Evolutionary conservation across 2,329 filamentous ascomycete species (phyloP), one percentile per base, ranked within the genome.

Genomic region (Verticillium albo-atrum): DNA sequence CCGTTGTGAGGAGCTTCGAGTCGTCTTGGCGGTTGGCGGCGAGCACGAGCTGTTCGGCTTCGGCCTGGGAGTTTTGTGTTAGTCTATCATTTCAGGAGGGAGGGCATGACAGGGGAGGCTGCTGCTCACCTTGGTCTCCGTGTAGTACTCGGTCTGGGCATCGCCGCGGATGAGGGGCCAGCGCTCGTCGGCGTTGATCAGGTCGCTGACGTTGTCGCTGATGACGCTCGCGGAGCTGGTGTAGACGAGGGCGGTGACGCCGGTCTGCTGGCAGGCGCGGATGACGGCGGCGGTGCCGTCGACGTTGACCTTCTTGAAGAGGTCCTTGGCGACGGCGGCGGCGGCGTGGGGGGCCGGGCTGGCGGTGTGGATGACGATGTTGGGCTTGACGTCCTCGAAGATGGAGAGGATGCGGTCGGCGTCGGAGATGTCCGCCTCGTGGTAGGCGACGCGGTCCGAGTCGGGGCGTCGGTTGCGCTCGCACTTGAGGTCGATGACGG

Each of bases 311-410:
- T 87, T 88, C 68, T 85, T 85, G 72, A 95, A 89, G 35, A 91
- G 75, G 20, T 83, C 81, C 64, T 88, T 80, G 67, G 81, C 74
- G 69, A 82, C 74, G 69, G 77, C 75, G 72, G 79, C 68, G 68
- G 73, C 74, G 75, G 83, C 77, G 71, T 84, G 82, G 61, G 78
- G 81, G 26, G 81, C 74, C 42, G 91, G 90, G 34, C 88, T 91
- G 23, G 94, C 95, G 2, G 93, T 96, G 75, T 99, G 94, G 68
- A 98, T 89, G 56, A 99, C 91, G 15, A 96, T 85, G 70, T 92
- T 87, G 23, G 94, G 93, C 67, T 83, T 84, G 58, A 87, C 80
- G 63, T 85, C 79, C 32, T 81, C 74, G 67, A 98, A 87, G 52
- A 91, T 76, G 37, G 81, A 77, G 47, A 83, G 72, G 63, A 95